Evolutionary conservation across 768 basidiomycete species (phyloP).

Genomic region (Fomitopsis serialis): DNA sequence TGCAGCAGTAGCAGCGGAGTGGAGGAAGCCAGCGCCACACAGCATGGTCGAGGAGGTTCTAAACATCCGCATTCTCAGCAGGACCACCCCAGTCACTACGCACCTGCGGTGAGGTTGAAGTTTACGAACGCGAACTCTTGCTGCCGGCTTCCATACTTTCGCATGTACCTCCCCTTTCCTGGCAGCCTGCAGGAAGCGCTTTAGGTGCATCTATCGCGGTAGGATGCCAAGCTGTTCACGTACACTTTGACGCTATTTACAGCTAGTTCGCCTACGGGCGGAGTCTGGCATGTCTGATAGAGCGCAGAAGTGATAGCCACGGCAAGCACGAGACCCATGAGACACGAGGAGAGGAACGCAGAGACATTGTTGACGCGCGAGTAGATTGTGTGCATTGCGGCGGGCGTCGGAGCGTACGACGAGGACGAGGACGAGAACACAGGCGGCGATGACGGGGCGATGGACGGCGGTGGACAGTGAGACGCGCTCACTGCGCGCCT

Average conservation of each 20-base stretch:
- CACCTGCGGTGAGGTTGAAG: slow-evolving; percentile 80
- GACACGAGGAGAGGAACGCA: slow-evolving; percentile 66
- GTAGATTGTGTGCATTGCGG: slow-evolving; percentile 62
- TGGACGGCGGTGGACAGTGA: not conserved
- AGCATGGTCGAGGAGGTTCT: too few relatives aligned
- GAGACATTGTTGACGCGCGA: slow-evolving; percentile 72
- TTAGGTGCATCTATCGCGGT: slow-evolving; percentile 4
- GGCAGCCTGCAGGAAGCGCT: slow-evolving; percentile 10
- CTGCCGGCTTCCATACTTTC: slow-evolving; percentile 52
- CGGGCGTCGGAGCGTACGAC: not conserved
- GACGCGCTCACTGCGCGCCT: too few relatives aligned
- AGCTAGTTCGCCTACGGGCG: slow-evolving; percentile 38
- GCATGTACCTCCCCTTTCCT: slow-evolving; percentile 14
- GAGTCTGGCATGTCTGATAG: slow-evolving; percentile 31
- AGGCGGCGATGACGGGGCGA: not conserved
- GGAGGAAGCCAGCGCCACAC: too few relatives aligned
- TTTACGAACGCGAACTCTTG: slow-evolving; percentile 78
- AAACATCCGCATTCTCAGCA: too few relatives aligned
- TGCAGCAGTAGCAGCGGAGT: not conserved
- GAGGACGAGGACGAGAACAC: not conserved
- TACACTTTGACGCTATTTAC: slow-evolving; percentile 76
- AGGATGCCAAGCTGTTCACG: slow-evolving; percentile 24
- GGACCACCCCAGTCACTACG: too few relatives aligned
- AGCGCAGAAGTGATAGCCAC: slow-evolving; percentile 73
- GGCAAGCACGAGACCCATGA: slow-evolving; percentile 64